Percentiles rank a stretch among this genome's conserved stretches.
Evolutionary conservation across 2,329 filamentous ascomycete genomes (phyloP).

Genomic region (Paecilomyces variotii): DNA sequence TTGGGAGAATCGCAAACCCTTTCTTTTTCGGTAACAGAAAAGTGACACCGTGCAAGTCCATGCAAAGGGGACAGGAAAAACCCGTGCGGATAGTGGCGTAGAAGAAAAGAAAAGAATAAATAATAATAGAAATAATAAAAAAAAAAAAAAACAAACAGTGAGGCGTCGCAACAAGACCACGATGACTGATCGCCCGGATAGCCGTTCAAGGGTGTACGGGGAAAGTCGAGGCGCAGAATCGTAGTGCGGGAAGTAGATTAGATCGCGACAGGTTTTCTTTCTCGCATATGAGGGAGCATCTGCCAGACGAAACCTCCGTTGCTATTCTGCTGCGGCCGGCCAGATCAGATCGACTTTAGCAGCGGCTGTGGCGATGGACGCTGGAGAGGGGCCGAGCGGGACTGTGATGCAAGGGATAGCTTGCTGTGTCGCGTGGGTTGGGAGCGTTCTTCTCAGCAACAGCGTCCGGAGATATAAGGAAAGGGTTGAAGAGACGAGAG

Average conservation of each 20-base stretch:
- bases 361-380: conserved; percentile 1
- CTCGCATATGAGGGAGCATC: conserved; percentile 2
- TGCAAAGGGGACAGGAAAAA: neutral
- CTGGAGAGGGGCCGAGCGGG: conserved; percentile 2
- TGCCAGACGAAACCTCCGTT: neutral
- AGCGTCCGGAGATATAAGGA: conserved; percentile 6
- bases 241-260: conserved; percentile 20
- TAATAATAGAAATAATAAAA: no score
- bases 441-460: conserved; percentile 1
- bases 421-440: conserved; percentile 1
- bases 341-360: conserved; percentile 8
- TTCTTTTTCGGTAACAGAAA: neutral
- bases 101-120: no score
- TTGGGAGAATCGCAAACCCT: neutral
- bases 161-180: conserved; percentile 1
- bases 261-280: conserved; percentile 14
- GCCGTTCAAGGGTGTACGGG: neutral
- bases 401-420: neutral
- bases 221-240: conserved; percentile 10
- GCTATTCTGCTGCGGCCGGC: no score
- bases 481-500: conserved; percentile 6
- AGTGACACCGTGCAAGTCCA: neutral
- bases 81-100: neutral
- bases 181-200: conserved; percentile 1
- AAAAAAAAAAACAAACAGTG: no score